A percentile compares a stretch with the other conserved stretches of the same genome.
Conservation (phyloP, 2,329 filamentous ascomycete genomes). For the Ophiocordyceps polyrhachis-furcata region DNA sequence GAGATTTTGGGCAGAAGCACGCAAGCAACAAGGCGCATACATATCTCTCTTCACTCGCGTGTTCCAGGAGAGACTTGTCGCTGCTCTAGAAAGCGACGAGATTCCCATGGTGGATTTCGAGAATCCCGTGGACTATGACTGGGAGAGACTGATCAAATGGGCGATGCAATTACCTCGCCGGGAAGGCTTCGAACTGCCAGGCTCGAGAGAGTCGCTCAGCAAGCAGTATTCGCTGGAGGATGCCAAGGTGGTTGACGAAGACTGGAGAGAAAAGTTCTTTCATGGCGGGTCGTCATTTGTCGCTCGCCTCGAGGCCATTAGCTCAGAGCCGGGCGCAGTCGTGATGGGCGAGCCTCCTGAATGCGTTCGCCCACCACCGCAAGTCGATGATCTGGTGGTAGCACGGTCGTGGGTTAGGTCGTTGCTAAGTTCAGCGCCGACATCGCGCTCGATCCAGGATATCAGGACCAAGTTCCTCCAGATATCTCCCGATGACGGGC, state of each 20-base stretch:
- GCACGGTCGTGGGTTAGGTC: constrained; percentile 42
- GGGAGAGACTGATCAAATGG: constrained; percentile 49
- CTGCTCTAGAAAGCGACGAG: constrained; percentile 44
- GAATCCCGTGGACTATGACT: constrained; percentile 46
- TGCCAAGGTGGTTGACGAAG: constrained; percentile 12
- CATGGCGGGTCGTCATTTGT: constrained; percentile 33
- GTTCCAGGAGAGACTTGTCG: constrained; percentile 47
- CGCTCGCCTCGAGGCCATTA: constrained; percentile 34
- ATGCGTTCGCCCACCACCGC: background rate
- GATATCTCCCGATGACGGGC: constrained; percentile 21
- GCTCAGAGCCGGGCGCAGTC: constrained; percentile 27
- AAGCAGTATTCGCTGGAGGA: constrained; percentile 21
- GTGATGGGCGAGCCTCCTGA: constrained; percentile 5
- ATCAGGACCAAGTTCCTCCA: constrained; percentile 33
- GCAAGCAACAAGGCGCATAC: constrained; percentile 29
- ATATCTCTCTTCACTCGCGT: constrained; percentile 35
- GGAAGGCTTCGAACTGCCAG: constrained; percentile 28
- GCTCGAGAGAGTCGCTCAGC: constrained; percentile 24
- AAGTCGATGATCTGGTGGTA: constrained; percentile 17
- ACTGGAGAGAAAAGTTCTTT: constrained; percentile 41
- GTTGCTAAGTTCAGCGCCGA: constrained; percentile 32
- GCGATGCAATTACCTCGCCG: constrained; percentile 31
- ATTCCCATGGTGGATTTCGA: constrained; percentile 45
- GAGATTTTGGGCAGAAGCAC: constrained; percentile 34
- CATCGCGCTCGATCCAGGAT: constrained; percentile 26